These are phyloP conservation scores for Ambrosia artemisiifolia DNA, from an alignment of 129 eudicot species.

Conservation along the genomic window DNA sequence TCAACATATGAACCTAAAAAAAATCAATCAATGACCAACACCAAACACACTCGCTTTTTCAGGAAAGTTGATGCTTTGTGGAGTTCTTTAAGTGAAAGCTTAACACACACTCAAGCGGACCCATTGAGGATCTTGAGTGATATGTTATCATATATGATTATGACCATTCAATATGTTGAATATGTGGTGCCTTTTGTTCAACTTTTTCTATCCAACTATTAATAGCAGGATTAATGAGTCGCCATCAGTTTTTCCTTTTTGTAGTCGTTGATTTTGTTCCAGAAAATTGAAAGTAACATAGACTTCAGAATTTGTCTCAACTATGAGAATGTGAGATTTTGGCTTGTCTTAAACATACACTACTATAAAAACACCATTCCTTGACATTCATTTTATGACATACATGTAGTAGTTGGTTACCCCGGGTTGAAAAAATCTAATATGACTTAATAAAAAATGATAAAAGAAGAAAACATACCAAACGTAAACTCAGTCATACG, in stretches of 20 bases:
- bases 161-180: constrained; percentile 6
- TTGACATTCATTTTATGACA: no score
- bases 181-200: constrained; percentile 4
- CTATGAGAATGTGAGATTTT: neutral
- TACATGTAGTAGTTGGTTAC: no score
- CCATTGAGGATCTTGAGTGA: constrained; percentile 1
- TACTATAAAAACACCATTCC: no score
- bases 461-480: no score
- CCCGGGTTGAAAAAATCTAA: no score
- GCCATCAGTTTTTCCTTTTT: constrained; percentile 19
- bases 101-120: neutral
- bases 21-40: neutral
- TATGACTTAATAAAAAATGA: no score
- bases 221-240: constrained; percentile 5
- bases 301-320: constrained; percentile 2
- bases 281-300: constrained; percentile 12
- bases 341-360: constrained; percentile 10
- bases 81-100: neutral
- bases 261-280: constrained; percentile 4
- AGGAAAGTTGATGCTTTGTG: constrained; percentile 4
- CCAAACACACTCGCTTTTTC: neutral
- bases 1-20: neutral
- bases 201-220: neutral
- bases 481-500: no score
- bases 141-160: neutral